Evolutionary conservation across 1,284 basidiomycete species (phyloP), one percentile per base, ranked within the genome.

Genomic region (Ganoderma leucocontextum): DNA sequence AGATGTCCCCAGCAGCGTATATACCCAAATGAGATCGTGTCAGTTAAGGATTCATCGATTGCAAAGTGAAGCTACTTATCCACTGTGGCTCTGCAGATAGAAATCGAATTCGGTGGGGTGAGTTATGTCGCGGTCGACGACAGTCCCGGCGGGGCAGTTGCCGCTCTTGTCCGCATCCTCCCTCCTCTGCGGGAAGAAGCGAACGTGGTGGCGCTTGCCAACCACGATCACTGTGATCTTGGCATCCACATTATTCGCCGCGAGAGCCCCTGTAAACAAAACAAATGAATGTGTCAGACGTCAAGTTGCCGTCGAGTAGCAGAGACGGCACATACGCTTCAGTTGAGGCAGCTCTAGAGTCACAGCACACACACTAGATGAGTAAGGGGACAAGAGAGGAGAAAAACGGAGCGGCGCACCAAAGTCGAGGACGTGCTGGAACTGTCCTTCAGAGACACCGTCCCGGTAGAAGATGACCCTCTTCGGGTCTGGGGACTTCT

Each of bases 61-160:
- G 2, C 6, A 41, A 41, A 35, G 59, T 47, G 35, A 64, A n/a
- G 25, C 22, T 60, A 75, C 74, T 73, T 71, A 75, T 73, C 89
- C 92, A 52, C 87, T 91, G 70, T 95, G 94, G 66, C 87, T 89
- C 76, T 92, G 90, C 0, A 94, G 82, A 74, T 95, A 95, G 78
- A 92, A 95, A 74, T 95, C 94, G 63, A 92, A 92, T 74, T 94
- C 92, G 0, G 88, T 86, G 0, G 92, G 92, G 75, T 93, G 90
- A 0, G 86, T 84, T 33, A 94, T 85, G 9, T 91, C 90, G 41
- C 83, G 81, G 75, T 94, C 92, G 22, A 94, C 86, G 12, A 94
- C 90, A 2, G 91, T 92, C 25, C 93, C 93, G 0, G 92, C 90
- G 6, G 84, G 87, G 73, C 90, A 93, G 73, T 94, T 94, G 2